Conservation (phyloP, 305 asterid genomes). For the Coffea humblotiana region DNA sequence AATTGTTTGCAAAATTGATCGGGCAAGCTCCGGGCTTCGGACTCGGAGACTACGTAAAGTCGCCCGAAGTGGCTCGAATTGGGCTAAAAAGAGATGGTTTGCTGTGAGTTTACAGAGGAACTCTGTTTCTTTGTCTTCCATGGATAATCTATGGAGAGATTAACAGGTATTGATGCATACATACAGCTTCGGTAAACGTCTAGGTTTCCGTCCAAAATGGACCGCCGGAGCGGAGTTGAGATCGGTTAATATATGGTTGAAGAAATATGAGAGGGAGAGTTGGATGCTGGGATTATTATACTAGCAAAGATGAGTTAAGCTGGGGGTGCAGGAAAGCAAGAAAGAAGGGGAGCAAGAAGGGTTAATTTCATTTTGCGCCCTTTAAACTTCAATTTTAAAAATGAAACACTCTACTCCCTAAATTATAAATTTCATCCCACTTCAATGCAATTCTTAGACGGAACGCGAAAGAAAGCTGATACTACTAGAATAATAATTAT, state of each 20-base stretch:
- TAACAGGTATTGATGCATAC: not conserved
- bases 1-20: slow-evolving; percentile 73
- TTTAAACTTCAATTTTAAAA: too few relatives aligned
- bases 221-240: not conserved
- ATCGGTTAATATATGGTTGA: not conserved
- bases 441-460: too few relatives aligned
- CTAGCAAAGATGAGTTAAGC: too few relatives aligned
- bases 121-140: slow-evolving; percentile 77
- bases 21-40: slow-evolving; percentile 69
- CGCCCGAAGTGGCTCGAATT: slow-evolving; percentile 94
- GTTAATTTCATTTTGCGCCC: too few relatives aligned
- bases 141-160: slow-evolving; percentile 23
- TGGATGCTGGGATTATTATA: too few relatives aligned
- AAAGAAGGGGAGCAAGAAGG: too few relatives aligned
- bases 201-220: not conserved
- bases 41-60: slow-evolving; percentile 69
- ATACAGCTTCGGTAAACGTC: not conserved
- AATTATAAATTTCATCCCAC: too few relatives aligned
- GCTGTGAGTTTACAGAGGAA: slow-evolving; percentile 64
- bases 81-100: slow-evolving; percentile 82
- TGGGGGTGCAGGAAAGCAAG: too few relatives aligned
- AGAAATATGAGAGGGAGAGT: too few relatives aligned
- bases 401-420: too few relatives aligned
- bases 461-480: too few relatives aligned
- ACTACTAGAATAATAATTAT: too few relatives aligned